Evolutionary conservation across 345 rosid species (phyloP), one percentile per base, ranked within the genome.

Genomic region (Lagerstroemia speciosa): DNA sequence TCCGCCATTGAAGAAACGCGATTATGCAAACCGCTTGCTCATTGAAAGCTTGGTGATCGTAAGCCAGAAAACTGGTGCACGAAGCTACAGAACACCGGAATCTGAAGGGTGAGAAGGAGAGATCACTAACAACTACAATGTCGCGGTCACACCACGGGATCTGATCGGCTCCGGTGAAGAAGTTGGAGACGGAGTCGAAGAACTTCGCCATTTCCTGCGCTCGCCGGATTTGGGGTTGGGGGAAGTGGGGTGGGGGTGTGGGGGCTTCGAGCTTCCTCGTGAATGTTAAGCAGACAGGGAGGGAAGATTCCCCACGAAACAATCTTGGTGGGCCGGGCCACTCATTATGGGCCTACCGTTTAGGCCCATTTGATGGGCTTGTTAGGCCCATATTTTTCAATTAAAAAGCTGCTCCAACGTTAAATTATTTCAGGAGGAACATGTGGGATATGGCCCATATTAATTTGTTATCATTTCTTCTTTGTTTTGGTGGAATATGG

Each of bases 141-240:
- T 88, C 94, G 46, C 82, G 53, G 66, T 88, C 89, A 83, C 89
- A 85, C 87, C 87, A 85, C 2, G 97, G 94, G 71, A 88, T 82
- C 75, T 83, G 86, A 71, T 90, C 92, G 66, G 82, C 81, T 52
- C 84, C 83, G 71, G 84, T 70, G 86, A 90, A 86, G 86, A 88
- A 85, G 62, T 63, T 77, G 40, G 81, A 58, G 69, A 83, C 86
- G 65, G 85, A 83, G 46, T 71, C 83, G 69, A 85, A 62, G 66
- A 79, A 70, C 43, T 79, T 78, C 30, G 81, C 89, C 86, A 83
- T 85, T 3, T 46, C 33, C 57, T 40, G 27, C 50, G 40, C 48
- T 55, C 53, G 17, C 40, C 58, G 50, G 15, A n/a, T n/a, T n/a
- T n/a, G n/a, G n/a, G n/a, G n/a, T n/a, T n/a, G 19, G 3, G 17